Evolutionary conservation across 129 eudicot species (phyloP).

Genomic region (Lactuca saligna): DNA sequence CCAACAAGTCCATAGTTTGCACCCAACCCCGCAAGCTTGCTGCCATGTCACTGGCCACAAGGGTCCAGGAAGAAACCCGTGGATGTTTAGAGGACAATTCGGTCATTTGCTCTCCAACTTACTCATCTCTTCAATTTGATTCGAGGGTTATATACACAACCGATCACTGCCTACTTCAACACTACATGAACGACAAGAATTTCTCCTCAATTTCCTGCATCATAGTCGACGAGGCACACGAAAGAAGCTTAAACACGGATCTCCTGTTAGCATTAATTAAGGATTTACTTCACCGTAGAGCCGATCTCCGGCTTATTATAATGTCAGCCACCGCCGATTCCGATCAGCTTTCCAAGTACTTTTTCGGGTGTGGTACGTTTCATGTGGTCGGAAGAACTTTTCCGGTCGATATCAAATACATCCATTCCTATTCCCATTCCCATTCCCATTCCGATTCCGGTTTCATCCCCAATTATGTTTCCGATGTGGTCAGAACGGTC

Average conservation of each 20-base stretch:
- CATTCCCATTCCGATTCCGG: constrained; percentile 15
- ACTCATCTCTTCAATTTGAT: constrained; percentile 46
- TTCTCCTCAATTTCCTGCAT: constrained; percentile 75
- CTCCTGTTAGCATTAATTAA: constrained; percentile 78
- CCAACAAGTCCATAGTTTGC: constrained; percentile 64
- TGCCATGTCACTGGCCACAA: constrained; percentile 66
- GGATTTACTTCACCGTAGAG: constrained; percentile 57
- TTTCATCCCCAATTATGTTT: constrained; percentile 53
- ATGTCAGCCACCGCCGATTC: constrained; percentile 98
- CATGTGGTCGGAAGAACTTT: constrained; percentile 79
- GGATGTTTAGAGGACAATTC: constrained; percentile 58
- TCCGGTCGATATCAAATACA: constrained; percentile 77
- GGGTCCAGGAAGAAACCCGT: constrained; percentile 73
- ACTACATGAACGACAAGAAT: constrained; percentile 66
- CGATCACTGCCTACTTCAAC: constrained; percentile 91
- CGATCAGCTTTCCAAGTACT: constrained; percentile 67
- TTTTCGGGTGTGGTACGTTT: constrained; percentile 59
- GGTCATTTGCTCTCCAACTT: constrained; percentile 44
- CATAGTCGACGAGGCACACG: constrained; percentile 95
- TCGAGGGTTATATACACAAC: constrained; percentile 69
- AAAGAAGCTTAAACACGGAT: constrained; percentile 90
- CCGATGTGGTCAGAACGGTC: constrained; percentile 55
- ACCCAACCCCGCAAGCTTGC: constrained; percentile 98
- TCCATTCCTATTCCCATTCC: constrained; percentile 29
- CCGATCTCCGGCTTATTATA: constrained; percentile 71